Evolutionary conservation across 768 basidiomycete species (phyloP), one percentile per base, ranked within the genome.

Genomic region (Austroboletus eburneus): DNA sequence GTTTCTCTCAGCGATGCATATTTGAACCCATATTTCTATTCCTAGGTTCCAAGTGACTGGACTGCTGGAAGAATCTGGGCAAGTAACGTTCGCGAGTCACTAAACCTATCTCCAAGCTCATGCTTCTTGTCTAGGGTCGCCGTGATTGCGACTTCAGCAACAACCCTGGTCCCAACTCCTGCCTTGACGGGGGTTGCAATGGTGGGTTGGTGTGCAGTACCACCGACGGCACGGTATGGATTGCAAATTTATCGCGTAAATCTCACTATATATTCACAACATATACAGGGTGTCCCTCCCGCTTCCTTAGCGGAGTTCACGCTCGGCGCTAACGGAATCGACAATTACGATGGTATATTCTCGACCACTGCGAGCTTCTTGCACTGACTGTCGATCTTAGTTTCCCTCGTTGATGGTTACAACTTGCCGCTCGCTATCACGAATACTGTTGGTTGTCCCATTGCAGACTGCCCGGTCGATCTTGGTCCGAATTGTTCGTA

Each of bases 241-340:
- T 32, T 29, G 3, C 5, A n/a, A 1, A 2, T 40, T 34, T 6
- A 16, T 23, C 33, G 16, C 20, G 16, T 23, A 30, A 23, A 13
- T 27, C 12, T 35, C 13, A 23, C 43, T n/a, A 44, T 29, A 6
- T 51, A 18, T 41, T n/a, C n/a, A n/a, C n/a, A n/a, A n/a, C 9
- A 17, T 7, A 33, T 38, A 23, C 9, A 76, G 75, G 81, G 80
- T 42, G 75, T 81, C n/a, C 83, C 84, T 25, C 86, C 86, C 36
- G 84, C 79, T 10, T 75, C 77, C 4, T 67, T 87, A 30, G 85
- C 85, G 1, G 83, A 87, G 54, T 86, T 77, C 68, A 85, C 80
- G n/a, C 63, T 86, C 9, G 72, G 58, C 1, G 57, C 62, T 36
- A 71, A 67, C 13, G 71, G 68, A 39, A 21, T 34, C 2, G 85